These are phyloP conservation scores for Diaporthe vaccinii DNA, from an alignment of 2,329 filamentous ascomycete genomes.

Conservation along the genomic window DNA sequence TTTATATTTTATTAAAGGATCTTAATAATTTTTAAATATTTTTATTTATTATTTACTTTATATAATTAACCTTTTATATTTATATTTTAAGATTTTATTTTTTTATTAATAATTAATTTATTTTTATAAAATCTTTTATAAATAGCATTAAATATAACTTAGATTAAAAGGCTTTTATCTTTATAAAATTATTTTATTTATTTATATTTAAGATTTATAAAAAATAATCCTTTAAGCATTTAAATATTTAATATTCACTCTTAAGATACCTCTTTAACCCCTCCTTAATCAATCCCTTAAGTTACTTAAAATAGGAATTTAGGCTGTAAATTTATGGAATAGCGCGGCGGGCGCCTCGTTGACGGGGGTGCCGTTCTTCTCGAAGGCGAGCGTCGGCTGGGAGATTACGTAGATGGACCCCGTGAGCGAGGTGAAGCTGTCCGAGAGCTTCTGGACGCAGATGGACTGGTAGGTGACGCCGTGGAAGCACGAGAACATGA, in stretches of 20 bases:
- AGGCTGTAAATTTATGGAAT: not conserved
- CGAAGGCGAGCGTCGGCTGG: slow-evolving; percentile 64
- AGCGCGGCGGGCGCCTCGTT: slow-evolving; percentile 69
- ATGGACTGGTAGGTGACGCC: slow-evolving; percentile 54
- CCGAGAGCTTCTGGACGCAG: slow-evolving; percentile 55
- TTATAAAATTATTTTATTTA: not conserved
- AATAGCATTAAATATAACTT: not conserved
- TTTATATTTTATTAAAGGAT: not conserved
- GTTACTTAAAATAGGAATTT: not conserved
- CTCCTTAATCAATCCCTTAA: not conserved
- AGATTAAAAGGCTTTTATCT: not conserved
- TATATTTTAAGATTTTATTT: not conserved
- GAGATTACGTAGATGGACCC: slow-evolving; percentile 64
- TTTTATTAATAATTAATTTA: not conserved
- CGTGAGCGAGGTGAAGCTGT: slow-evolving; percentile 56
- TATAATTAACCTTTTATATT: not conserved
- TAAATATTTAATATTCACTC: not conserved
- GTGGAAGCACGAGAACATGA: slow-evolving; percentile 67
- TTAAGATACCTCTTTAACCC: not conserved
- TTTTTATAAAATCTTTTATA: not conserved
- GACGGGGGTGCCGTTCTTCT: slow-evolving; percentile 62
- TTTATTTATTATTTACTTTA: not conserved
- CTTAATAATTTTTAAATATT: not conserved
- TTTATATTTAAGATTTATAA: not conserved
- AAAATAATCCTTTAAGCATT: not conserved